Conservation (phyloP, 2,329 filamentous ascomycete genomes). For the Ophiostoma fasciatum region DNA sequence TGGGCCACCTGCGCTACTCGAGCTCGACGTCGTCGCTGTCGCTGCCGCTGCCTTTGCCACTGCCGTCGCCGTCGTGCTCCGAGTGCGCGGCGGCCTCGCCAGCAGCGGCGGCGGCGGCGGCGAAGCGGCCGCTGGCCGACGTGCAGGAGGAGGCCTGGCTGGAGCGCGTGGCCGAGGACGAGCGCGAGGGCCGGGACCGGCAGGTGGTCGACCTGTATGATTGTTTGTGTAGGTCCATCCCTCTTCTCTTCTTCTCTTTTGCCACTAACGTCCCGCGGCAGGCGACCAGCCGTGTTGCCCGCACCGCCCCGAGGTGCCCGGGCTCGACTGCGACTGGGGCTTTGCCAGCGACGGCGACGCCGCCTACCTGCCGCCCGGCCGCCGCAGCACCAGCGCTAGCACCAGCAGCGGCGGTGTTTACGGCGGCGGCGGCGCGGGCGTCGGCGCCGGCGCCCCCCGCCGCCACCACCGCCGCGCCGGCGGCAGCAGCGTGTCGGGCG, state of each 20-base stretch:
- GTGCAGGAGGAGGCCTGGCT: constrained; percentile 77
- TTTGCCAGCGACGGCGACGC: constrained; percentile 52
- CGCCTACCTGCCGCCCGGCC: too few relatives aligned
- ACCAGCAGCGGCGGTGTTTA: too few relatives aligned
- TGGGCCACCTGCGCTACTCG: constrained; percentile 37
- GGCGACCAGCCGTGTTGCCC: constrained; percentile 49
- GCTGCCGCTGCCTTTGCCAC: constrained; percentile 33
- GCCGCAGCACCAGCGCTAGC: too few relatives aligned
- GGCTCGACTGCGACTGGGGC: constrained; percentile 50
- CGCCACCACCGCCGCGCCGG: constrained; percentile 2
- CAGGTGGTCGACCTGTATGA: constrained; percentile 30
- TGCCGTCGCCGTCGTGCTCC: constrained; percentile 16
- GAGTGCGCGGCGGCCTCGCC: constrained; percentile 29
- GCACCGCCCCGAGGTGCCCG: constrained; percentile 18
- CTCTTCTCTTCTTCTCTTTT: not conserved
- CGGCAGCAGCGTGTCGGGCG: constrained; percentile 6
- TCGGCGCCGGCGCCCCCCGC: not conserved
- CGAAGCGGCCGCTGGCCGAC: constrained; percentile 59
- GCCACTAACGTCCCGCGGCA: constrained; percentile 18
- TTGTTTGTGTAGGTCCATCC: constrained; percentile 55
- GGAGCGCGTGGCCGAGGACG: constrained; percentile 38
- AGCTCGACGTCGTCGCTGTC: constrained; percentile 72
- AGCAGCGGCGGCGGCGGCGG: constrained; percentile 26
- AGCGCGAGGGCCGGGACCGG: not conserved
- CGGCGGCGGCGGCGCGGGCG: too few relatives aligned